These are phyloP conservation scores for Scheffersomyces amazonensis DNA, from an alignment of 805 yeast species.

Conservation along the genomic window DNA sequence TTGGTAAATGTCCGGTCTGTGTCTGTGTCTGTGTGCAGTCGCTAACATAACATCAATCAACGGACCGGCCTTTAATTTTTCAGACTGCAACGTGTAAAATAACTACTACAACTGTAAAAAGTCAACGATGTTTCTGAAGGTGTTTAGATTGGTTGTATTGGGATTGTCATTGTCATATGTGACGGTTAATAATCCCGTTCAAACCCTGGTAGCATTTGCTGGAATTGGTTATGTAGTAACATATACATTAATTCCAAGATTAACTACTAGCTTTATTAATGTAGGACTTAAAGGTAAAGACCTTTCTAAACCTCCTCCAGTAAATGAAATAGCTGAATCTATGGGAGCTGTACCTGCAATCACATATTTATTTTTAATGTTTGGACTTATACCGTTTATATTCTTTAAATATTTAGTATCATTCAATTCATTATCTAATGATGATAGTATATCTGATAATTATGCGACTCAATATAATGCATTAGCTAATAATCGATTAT, in stretches of 20 bases:
- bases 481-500: constrained; percentile 34
- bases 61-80: no score
- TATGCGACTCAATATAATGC: constrained; percentile 34
- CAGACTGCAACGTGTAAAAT: neutral
- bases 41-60: no score
- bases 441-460: constrained; percentile 26
- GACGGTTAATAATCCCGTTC: constrained; percentile 45
- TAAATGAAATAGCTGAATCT: constrained; percentile 69
- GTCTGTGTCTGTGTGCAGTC: no score
- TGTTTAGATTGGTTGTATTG: constrained; percentile 8
- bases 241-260: constrained; percentile 60
- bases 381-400: constrained; percentile 82
- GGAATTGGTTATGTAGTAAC: constrained; percentile 65
- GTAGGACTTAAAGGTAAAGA: constrained; percentile 88
- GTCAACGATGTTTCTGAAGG: constrained; percentile 1
- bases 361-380: constrained; percentile 76
- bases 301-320: constrained; percentile 72
- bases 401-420: constrained; percentile 73
- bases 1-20: no score
- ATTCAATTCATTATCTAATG: constrained; percentile 33
- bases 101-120: no score
- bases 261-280: constrained; percentile 63
- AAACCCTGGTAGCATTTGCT: constrained; percentile 64
- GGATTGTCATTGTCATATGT: constrained; percentile 19
- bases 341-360: constrained; percentile 89